Base-by-base conservation (phyloP, 2,329 filamentous ascomycete genomes). In the Fusarium scirpi region DNA sequence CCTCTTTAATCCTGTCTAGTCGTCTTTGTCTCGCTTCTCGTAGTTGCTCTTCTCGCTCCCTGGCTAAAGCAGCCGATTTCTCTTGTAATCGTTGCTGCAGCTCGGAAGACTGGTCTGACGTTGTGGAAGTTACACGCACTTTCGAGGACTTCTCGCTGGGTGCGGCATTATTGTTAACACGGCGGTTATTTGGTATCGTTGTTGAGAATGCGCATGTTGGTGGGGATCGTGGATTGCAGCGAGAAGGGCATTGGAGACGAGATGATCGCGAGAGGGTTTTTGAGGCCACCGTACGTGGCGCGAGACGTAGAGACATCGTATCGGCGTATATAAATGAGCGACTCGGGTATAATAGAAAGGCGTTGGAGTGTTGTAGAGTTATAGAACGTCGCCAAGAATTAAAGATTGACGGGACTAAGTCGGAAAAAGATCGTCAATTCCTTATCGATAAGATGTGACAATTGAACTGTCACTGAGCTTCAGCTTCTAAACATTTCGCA, bases 361-460 rank as follows among this genome's bases (percentile, higher is more conserved):
- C 16, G 27, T 22, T n/a, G 5, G 30, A 29, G 20, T 25, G 32
- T 20, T 24, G n/a, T 9, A 20, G 38, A 9, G 57, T 38, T n/a
- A 32, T 24, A 48, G 38, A 22, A 27, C 5, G 40, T n/a, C 13
- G 25, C 15, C 49, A 43, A 27, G 40, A 51, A 51, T 68, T 59
- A 32, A 40, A 44, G 15, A 29, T 46, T 52, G 15, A 41, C 12
- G 8, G 15, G 41, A n/a, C 16, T 24, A 16, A n/a, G 25, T 44
- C 12, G 32, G 32, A 40, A 70, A 70, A 54, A 65, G 51, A 62
- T 62, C 48, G 30, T 12, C 48, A 40, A 45, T 13, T 40, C 20
- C 54, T 68, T 73, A 73, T 72, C 70, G 70, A 73, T 73, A 71
- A 72, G 56, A 44, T 43, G 16, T 51, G 18, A n/a, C 49, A 30